phyloP scores from a whole-genome alignment of 768 basidiomycete species.

The Lactarius deliciosus region DNA sequence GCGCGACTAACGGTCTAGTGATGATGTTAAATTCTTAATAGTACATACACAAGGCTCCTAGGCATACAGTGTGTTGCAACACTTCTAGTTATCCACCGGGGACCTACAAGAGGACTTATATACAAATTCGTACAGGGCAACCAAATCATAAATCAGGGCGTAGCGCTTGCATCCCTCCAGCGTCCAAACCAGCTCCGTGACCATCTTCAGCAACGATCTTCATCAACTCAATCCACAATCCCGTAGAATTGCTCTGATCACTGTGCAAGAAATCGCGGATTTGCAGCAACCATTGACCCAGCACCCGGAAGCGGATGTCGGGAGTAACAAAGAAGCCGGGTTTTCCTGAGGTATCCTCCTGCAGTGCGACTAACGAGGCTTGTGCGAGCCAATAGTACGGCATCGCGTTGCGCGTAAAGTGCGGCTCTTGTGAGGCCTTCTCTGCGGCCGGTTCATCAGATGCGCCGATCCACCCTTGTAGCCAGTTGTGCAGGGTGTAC shows the following conservation, averaged over 20 bases:
- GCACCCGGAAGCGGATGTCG: slow-evolving; percentile 27
- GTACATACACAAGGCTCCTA: slow-evolving; percentile 12
- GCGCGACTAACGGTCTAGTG: slow-evolving; percentile 9
- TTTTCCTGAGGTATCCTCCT: slow-evolving; percentile 42
- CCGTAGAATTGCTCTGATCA: slow-evolving; percentile 22
- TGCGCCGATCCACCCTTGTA: slow-evolving; percentile 45
- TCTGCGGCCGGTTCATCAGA: slow-evolving; percentile 19
- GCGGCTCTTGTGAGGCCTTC: slow-evolving; percentile 21
- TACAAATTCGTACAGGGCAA: background rate
- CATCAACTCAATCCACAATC: slow-evolving; percentile 29
- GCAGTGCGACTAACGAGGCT: slow-evolving; percentile 45
- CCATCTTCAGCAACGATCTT: slow-evolving; percentile 23
- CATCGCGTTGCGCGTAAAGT: slow-evolving; percentile 35
- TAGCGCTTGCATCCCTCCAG: slow-evolving; percentile 20
- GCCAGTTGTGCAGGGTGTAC: slow-evolving; percentile 52
- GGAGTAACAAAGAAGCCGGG: slow-evolving; percentile 25
- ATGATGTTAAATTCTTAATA: background rate
- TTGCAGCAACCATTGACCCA: slow-evolving; percentile 27
- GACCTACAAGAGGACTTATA: background rate
- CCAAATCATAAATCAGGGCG: slow-evolving; percentile 25
- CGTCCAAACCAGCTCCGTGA: slow-evolving; percentile 10
- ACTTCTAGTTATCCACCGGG: slow-evolving; percentile 11
- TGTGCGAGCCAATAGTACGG: slow-evolving; percentile 59
- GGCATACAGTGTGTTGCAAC: slow-evolving; percentile 8
- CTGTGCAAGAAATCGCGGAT: slow-evolving; percentile 25